These are phyloP conservation scores for Colletotrichum sp. DNA, from an alignment of 2,329 filamentous ascomycete species.

Conservation along the genomic window DNA sequence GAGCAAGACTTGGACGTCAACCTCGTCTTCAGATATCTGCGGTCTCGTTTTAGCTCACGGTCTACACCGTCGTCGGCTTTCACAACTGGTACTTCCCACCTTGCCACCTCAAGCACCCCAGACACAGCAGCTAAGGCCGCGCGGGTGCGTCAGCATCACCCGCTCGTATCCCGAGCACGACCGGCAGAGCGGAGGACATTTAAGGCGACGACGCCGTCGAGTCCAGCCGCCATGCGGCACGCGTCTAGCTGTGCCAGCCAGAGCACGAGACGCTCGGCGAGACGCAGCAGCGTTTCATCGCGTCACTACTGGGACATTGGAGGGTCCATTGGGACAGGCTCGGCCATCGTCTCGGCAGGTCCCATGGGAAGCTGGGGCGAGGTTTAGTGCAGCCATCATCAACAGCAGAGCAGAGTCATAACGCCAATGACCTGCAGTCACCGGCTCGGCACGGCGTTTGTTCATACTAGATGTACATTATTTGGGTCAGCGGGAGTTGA, in stretches of 20 bases:
- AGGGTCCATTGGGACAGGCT: conserved; percentile 78
- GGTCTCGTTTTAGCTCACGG: conserved; percentile 71
- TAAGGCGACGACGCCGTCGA: conserved; percentile 57
- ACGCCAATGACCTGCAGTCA: neutral
- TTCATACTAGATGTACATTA: conserved; percentile 6
- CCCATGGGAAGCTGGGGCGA: conserved; percentile 83
- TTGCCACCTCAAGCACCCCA: conserved; percentile 58
- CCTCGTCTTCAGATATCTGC: conserved; percentile 88
- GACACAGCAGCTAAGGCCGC: conserved; percentile 79
- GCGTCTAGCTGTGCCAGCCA: conserved; percentile 83
- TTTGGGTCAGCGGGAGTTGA: conserved; percentile 1
- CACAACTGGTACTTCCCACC: conserved; percentile 49
- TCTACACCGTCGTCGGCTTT: conserved; percentile 45
- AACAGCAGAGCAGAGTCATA: neutral
- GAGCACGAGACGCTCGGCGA: conserved; percentile 77
- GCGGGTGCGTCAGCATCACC: conserved; percentile 87
- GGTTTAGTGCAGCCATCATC: conserved; percentile 46
- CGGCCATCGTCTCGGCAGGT: conserved; percentile 69
- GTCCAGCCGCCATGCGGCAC: conserved; percentile 53
- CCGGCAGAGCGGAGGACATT: conserved; percentile 61
- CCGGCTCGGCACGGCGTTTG: neutral
- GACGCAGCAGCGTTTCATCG: conserved; percentile 72
- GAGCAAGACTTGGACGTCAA: conserved; percentile 90
- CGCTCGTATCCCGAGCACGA: conserved; percentile 71
- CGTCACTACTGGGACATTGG: conserved; percentile 94